phyloP scores from a whole-genome alignment of 2,329 filamentous ascomycete genomes.

The Teratosphaeria pseudoeucalypti region DNA sequence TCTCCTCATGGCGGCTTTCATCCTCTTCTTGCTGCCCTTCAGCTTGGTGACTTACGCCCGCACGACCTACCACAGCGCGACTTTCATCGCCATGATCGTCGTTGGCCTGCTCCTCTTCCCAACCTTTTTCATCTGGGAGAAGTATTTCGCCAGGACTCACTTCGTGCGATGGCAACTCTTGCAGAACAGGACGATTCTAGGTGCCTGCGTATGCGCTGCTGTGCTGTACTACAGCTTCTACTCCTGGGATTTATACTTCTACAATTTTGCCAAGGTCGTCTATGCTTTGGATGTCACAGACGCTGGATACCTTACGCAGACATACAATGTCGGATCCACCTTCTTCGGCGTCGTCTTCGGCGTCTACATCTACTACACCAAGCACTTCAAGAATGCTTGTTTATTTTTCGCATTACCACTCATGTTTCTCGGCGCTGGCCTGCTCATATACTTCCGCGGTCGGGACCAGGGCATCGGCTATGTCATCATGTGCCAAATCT shows the following conservation, averaged over 20 bases:
- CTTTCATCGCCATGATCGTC: slow-evolving; percentile 31
- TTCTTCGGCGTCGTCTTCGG: slow-evolving; percentile 38
- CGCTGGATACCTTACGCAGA: slow-evolving; percentile 23
- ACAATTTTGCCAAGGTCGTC: slow-evolving; percentile 37
- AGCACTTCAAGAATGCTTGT: slow-evolving; percentile 40
- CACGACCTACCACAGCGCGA: slow-evolving; percentile 25
- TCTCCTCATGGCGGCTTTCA: slow-evolving; percentile 35
- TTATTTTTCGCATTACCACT: slow-evolving; percentile 25
- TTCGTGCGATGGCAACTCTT: slow-evolving; percentile 48
- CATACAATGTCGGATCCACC: slow-evolving; percentile 30
- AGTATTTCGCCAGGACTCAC: slow-evolving; percentile 44
- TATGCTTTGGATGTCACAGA: slow-evolving; percentile 32
- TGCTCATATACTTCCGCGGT: slow-evolving; percentile 28
- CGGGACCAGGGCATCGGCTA: slow-evolving; percentile 36
- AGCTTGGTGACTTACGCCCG: slow-evolving; percentile 36
- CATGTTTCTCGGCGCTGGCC: slow-evolving; percentile 23
- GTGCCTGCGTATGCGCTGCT: slow-evolving; percentile 30
- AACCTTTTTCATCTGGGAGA: slow-evolving; percentile 48
- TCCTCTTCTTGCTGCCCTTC: slow-evolving; percentile 60
- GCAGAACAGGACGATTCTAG: slow-evolving; percentile 40
- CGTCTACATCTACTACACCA: slow-evolving; percentile 36
- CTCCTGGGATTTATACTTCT: slow-evolving; percentile 31
- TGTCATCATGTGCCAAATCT: slow-evolving; percentile 46
- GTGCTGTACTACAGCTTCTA: slow-evolving; percentile 40
- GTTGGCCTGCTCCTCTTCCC: slow-evolving; percentile 22